phyloP scores from a whole-genome alignment of 75 land plant species.

The Isoetes taiwanensis region DNA sequence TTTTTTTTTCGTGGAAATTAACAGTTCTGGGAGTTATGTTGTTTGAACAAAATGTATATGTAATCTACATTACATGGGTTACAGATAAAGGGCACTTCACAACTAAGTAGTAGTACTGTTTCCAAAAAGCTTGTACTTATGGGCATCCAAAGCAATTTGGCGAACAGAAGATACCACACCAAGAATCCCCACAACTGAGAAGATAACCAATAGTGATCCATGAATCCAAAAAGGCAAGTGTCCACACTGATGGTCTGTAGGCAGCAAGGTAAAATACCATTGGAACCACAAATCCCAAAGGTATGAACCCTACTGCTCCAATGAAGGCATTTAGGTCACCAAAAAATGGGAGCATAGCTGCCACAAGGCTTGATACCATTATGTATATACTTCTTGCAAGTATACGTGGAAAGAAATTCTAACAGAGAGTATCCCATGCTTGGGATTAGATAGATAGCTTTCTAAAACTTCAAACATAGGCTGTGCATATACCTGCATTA shows the following conservation, averaged over 20 bases:
- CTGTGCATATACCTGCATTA: constrained; percentile 53
- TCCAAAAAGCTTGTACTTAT: constrained; percentile 41
- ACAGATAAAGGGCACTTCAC: too few relatives aligned
- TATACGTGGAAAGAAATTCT: constrained; percentile 52
- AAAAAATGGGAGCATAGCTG: constrained; percentile 83
- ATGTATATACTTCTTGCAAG: constrained; percentile 28
- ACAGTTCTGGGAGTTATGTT: too few relatives aligned
- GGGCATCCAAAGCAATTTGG: constrained; percentile 53
- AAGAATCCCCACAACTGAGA: constrained; percentile 23
- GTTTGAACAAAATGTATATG: too few relatives aligned
- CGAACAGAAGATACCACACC: constrained; percentile 43
- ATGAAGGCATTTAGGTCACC: constrained; percentile 58
- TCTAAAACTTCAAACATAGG: constrained; percentile 61
- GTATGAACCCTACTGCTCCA: constrained; percentile 69
- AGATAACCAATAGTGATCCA: constrained; percentile 25
- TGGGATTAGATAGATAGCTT: constrained; percentile 24
- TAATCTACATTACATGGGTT: too few relatives aligned
- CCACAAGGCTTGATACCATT: constrained; percentile 31
- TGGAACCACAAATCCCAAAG: constrained; percentile 60
- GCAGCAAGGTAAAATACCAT: constrained; percentile 43
- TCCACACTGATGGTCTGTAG: constrained; percentile 30
- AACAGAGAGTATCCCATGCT: constrained; percentile 28
- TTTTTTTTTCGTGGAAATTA: too few relatives aligned
- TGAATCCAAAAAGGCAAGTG: constrained; percentile 36
- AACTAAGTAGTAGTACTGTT: too few relatives aligned